phyloP scores from a whole-genome alignment of 208 protist species.

The Giardia muris region DNA sequence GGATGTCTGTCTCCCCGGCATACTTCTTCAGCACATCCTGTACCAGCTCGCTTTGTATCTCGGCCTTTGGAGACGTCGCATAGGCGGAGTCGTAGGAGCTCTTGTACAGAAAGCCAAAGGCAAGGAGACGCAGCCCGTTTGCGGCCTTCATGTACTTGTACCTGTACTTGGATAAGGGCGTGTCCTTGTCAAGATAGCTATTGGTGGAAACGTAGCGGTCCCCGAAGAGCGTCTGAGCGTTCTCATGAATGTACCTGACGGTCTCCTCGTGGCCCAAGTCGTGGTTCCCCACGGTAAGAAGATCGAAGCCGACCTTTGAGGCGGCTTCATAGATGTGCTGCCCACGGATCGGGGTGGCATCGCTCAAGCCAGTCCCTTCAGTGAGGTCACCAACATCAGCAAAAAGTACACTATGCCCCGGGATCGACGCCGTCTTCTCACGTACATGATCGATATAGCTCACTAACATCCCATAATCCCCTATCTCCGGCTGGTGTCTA shows the following conservation, averaged over 20 bases:
- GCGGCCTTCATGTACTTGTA: neutral
- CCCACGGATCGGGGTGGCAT: neutral
- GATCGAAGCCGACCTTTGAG: neutral
- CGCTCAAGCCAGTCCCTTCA: neutral
- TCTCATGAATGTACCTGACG: neutral
- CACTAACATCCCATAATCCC: neutral
- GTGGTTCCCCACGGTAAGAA: neutral
- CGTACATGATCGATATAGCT: neutral
- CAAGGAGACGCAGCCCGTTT: neutral
- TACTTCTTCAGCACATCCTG: neutral
- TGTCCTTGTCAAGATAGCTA: neutral
- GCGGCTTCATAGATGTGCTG: neutral
- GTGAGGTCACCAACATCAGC: neutral
- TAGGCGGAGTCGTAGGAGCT: neutral
- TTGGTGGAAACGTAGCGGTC: neutral
- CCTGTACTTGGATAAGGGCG: neutral
- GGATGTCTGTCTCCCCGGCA: neutral
- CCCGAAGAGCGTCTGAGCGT: neutral
- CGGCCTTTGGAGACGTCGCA: neutral
- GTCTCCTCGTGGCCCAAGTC: neutral
- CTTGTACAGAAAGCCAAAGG: neutral
- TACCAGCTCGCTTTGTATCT: neutral
- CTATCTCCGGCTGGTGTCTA: neutral
- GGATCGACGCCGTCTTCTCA: neutral
- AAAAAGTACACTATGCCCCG: neutral